phyloP scores from a whole-genome alignment of 208 protist species.

The Acanthamoeba healyi region DNA sequence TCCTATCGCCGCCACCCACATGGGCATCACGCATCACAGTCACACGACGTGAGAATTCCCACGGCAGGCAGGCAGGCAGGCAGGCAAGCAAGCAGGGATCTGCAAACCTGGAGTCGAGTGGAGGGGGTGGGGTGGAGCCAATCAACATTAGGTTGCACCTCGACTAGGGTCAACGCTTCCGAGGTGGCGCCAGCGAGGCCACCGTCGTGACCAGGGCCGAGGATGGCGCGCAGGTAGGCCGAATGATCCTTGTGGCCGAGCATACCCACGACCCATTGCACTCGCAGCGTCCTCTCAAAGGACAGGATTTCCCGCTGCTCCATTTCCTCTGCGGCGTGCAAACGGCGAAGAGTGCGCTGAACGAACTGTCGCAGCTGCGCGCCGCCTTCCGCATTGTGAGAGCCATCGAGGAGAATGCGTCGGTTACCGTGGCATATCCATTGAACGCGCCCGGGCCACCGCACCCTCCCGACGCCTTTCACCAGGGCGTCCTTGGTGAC shows the following conservation, averaged over 20 bases:
- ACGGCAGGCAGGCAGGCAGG: too few species aligned
- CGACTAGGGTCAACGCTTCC: background rate
- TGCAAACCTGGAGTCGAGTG: background rate
- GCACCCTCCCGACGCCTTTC: background rate
- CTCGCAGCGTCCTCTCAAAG: background rate
- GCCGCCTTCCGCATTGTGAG: constrained; percentile 37
- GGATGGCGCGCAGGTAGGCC: background rate
- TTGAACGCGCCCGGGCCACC: constrained; percentile 14
- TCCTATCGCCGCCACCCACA: too few species aligned
- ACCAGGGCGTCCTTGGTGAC: too few species aligned
- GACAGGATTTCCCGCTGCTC: background rate
- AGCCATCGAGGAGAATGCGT: constrained; percentile 40
- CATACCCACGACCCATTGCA: constrained; percentile 67
- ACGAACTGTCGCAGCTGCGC: background rate
- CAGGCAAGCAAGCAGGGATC: background rate
- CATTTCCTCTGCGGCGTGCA: background rate
- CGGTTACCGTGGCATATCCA: background rate
- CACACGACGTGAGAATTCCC: too few species aligned
- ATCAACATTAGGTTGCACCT: constrained; percentile 31
- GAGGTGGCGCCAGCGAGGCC: too few species aligned
- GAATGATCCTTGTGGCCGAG: constrained; percentile 51
- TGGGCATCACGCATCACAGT: too few species aligned
- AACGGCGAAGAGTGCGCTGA: background rate
- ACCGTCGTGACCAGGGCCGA: background rate
- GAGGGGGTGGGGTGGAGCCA: background rate